Evolutionary conservation across 2,329 filamentous ascomycete species (phyloP), one percentile per base, ranked within the genome.

Genomic region (Monilinia laxa): DNA sequence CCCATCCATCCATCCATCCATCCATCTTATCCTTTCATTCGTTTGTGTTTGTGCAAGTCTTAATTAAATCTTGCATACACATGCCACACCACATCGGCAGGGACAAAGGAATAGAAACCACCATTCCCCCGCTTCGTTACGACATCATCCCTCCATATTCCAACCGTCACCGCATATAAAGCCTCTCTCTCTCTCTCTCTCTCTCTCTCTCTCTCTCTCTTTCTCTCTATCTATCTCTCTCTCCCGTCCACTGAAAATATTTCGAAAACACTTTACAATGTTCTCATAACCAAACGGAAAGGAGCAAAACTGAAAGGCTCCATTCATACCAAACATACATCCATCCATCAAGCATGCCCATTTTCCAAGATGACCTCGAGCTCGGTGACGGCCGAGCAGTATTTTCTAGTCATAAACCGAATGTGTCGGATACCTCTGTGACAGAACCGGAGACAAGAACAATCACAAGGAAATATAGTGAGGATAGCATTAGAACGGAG

Each of bases 401-500:
- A 59, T 70, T 67, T 52, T 71, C 70, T 28, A 64, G 68, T 45
- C 47, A 68, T 25, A 71, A 68, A 53, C 64, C 70, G 49, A 62
- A 70, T 12, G 70, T 72, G 51, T 71, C 68, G 69, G 51, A 53
- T 23, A 64, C 72, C 71, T 75, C 73, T 71, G 28, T 38, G 53
- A 25, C 69, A 45, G 70, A 72, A 28, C 62, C 67, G 20, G 67
- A 68, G 20, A 66, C 62, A 16, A 70, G 68, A 62, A 42, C 67
- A n/a, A 66, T 75, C 56, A 66, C 62, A 56, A 79, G 80, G 62
- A 80, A 77, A 52, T 75, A 81, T 38, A 88, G 86, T 0, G 85
- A 87, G 68, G 85, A 87, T 74, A 87, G 84, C 73, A 83, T 88
- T 49, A 80, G 82, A 28, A 86, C 84, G 35, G 85, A 88, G 40